phyloP scores from a whole-genome alignment of 768 basidiomycete species.

The Rhizopogon roseolus region DNA sequence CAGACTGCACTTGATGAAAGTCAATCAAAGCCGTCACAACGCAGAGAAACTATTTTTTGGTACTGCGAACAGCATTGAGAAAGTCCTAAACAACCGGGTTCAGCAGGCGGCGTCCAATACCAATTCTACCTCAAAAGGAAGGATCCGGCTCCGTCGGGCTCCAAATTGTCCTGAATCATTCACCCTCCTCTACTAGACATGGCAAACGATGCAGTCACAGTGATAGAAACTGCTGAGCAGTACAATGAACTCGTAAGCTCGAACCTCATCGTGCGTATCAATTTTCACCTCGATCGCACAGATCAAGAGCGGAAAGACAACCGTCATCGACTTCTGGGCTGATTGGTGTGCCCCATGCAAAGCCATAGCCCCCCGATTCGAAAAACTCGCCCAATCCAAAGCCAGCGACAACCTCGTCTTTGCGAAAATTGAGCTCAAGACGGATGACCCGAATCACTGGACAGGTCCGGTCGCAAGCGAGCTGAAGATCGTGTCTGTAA shows the following conservation, averaged over 20 bases:
- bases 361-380: not conserved
- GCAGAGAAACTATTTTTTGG: no score
- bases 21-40: no score
- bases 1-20: not conserved
- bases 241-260: conserved; percentile 20
- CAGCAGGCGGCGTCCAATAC: no score
- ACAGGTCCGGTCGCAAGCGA: conserved; percentile 37
- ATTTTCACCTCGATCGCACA: not conserved
- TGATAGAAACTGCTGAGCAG: not conserved
- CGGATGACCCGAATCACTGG: conserved; percentile 22
- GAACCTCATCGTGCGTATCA: conserved; percentile 4
- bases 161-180: no score
- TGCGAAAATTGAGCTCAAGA: conserved; percentile 72
- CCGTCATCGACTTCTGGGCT: not conserved
- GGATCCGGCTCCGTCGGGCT: no score
- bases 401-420: conserved; percentile 38
- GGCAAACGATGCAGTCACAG: not conserved
- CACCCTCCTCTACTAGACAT: no score
- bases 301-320: not conserved
- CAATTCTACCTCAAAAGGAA: no score
- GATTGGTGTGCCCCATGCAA: not conserved
- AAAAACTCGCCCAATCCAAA: not conserved
- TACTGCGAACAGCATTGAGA: no score
- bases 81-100: no score
- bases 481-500: conserved; percentile 50